Evolutionary conservation across 176 grass and related monocot species (phyloP).

Genomic region (Triticum timopheevii): DNA sequence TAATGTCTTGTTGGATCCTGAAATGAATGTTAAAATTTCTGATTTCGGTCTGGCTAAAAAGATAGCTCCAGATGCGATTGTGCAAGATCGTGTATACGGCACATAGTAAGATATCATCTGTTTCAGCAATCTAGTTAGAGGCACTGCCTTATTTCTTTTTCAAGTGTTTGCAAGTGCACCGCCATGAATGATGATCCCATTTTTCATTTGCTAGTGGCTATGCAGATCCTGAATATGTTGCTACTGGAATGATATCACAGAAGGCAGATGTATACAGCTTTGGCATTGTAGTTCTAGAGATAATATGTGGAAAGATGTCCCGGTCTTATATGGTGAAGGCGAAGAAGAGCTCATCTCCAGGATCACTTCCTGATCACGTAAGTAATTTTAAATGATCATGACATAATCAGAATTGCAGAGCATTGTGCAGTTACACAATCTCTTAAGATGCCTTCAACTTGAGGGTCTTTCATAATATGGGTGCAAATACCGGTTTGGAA

Average conservation of each 20-base stretch:
- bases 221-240: neutral
- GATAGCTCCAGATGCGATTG: constrained; percentile 16
- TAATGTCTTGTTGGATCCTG: constrained; percentile 40
- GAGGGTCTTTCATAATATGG: neutral
- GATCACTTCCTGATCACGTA: constrained; percentile 4
- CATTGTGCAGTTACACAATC: neutral
- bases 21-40: constrained; percentile 49
- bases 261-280: constrained; percentile 54
- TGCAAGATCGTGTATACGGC: neutral
- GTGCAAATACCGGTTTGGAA: no score
- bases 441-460: neutral
- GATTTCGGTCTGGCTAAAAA: constrained; percentile 47
- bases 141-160: neutral
- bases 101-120: constrained; percentile 30
- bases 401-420: neutral
- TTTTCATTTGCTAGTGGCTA: constrained; percentile 33
- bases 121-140: neutral
- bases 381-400: neutral
- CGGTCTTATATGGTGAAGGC: neutral
- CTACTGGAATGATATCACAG: constrained; percentile 29
- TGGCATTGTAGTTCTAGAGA: constrained; percentile 19
- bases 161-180: neutral
- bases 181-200: neutral
- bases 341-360: neutral
- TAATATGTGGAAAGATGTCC: no score